phyloP scores from a whole-genome alignment of 176 grass and related monocot genomes.

The Oryza meridionalis region DNA sequence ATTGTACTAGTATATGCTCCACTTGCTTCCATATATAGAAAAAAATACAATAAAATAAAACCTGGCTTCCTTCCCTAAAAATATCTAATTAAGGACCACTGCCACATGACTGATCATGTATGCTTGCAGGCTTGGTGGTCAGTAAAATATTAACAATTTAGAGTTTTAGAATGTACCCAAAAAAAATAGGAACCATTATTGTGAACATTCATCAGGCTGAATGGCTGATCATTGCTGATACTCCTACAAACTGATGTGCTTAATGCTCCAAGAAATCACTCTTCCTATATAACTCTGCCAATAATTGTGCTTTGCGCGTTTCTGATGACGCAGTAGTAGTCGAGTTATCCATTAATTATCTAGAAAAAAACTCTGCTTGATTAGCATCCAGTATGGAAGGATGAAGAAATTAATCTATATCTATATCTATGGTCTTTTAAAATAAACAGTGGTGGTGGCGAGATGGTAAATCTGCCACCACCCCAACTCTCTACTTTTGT shows the following conservation, averaged over 20 bases:
- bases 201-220: background rate
- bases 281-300: too few species aligned
- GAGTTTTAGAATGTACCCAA: background rate
- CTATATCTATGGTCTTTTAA: too few species aligned
- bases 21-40: background rate
- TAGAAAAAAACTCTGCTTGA: background rate
- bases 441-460: too few species aligned
- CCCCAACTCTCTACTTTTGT: too few species aligned
- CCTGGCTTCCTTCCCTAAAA: background rate
- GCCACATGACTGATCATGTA: background rate
- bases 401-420: too few species aligned
- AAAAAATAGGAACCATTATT: background rate
- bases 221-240: background rate
- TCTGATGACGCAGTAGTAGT: too few species aligned
- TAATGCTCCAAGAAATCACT: background rate
- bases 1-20: background rate
- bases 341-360: background rate
- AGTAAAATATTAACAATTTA: background rate
- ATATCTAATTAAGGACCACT: background rate
- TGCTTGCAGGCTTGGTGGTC: background rate
- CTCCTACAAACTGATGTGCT: background rate
- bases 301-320: too few species aligned
- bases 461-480: too few species aligned
- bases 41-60: constrained; percentile 7
- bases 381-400: too few species aligned